Percentiles rank a stretch among this genome's conserved stretches.
phyloP scores from a whole-genome alignment of 2,329 filamentous ascomycete species.

The Apiospora malaysiana region DNA sequence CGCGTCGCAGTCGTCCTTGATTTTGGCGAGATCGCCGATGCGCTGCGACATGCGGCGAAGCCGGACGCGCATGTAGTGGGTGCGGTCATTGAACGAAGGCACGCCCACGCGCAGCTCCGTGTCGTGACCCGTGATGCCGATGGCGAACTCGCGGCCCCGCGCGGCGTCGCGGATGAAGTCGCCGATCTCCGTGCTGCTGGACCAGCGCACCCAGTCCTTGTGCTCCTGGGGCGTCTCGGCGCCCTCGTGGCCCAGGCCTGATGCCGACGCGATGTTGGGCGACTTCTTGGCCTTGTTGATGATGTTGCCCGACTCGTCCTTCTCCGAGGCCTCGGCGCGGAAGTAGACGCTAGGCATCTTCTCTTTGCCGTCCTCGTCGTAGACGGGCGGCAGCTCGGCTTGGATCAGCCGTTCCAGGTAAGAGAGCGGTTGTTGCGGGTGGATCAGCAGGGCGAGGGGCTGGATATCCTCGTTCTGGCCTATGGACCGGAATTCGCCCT shows the following conservation, averaged over 20 bases:
- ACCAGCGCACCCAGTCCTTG: conserved; percentile 83
- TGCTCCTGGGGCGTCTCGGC: conserved; percentile 49
- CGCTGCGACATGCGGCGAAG: conserved; percentile 73
- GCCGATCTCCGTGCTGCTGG: conserved; percentile 84
- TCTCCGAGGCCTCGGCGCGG: conserved; percentile 75
- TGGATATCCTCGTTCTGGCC: conserved; percentile 74
- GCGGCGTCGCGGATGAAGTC: conserved; percentile 94
- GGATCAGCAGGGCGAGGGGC: conserved; percentile 82
- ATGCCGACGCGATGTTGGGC: conserved; percentile 70
- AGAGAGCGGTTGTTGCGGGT: conserved; percentile 88
- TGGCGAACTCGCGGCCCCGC: conserved; percentile 80
- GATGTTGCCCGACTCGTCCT: conserved; percentile 55
- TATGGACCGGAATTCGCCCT: conserved; percentile 38
- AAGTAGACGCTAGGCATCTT: conserved; percentile 79
- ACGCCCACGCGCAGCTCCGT: conserved; percentile 77
- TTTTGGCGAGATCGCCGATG: conserved; percentile 70
- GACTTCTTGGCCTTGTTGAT: conserved; percentile 37
- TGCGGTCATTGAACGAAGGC: conserved; percentile 88
- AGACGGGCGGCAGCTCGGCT: conserved; percentile 77
- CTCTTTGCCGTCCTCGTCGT: conserved; percentile 66
- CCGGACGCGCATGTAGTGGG: conserved; percentile 81
- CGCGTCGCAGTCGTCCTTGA: conserved; percentile 83
- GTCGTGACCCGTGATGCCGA: conserved; percentile 75
- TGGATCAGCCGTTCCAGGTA: conserved; percentile 91
- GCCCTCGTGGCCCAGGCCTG: conserved; percentile 70